Evolutionary conservation across 352 stramenopile species (phyloP).

Genomic region (Blastocystis sp.): DNA sequence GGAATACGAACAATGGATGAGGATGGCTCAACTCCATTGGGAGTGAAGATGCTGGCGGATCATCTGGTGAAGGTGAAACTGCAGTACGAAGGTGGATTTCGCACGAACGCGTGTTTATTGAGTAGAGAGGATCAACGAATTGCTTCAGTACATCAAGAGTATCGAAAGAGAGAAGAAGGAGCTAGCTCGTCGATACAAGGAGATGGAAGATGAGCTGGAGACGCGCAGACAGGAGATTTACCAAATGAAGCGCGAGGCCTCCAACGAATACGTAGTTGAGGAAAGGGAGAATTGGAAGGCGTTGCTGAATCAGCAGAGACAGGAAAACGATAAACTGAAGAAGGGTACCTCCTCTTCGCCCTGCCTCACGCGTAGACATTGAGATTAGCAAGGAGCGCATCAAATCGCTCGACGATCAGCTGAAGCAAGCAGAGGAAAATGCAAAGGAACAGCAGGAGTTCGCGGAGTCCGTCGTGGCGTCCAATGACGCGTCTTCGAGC

Average conservation of each 20-base stretch:
- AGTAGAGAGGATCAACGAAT: slow-evolving; percentile 68
- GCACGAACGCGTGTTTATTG: not conserved
- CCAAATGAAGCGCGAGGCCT: slow-evolving; percentile 55
- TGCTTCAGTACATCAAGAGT: slow-evolving; percentile 41
- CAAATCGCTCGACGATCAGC: slow-evolving; percentile 32
- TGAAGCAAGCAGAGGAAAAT: slow-evolving; percentile 26
- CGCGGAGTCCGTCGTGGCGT: not conserved
- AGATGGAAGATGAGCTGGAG: slow-evolving; percentile 61
- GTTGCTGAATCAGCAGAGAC: slow-evolving; percentile 44
- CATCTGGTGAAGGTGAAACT: slow-evolving; percentile 74
- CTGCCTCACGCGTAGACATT: slow-evolving; percentile 6
- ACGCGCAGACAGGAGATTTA: slow-evolving; percentile 50
- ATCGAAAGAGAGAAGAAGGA: slow-evolving; percentile 70
- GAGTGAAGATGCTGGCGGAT: slow-evolving; percentile 72
- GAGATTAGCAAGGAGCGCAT: slow-evolving; percentile 38
- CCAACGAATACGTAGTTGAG: slow-evolving; percentile 42
- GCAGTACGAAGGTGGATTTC: slow-evolving; percentile 53
- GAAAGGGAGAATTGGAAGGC: slow-evolving; percentile 73
- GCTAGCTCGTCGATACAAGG: slow-evolving; percentile 19
- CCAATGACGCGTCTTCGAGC: not conserved
- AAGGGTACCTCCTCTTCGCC: slow-evolving; percentile 16
- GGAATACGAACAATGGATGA: slow-evolving; percentile 3
- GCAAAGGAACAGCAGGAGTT: not conserved
- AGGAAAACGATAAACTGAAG: slow-evolving; percentile 52
- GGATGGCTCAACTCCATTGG: slow-evolving; percentile 41